Evolutionary conservation across 768 basidiomycete genomes (phyloP).

Genomic region (Cyathus striatus): DNA sequence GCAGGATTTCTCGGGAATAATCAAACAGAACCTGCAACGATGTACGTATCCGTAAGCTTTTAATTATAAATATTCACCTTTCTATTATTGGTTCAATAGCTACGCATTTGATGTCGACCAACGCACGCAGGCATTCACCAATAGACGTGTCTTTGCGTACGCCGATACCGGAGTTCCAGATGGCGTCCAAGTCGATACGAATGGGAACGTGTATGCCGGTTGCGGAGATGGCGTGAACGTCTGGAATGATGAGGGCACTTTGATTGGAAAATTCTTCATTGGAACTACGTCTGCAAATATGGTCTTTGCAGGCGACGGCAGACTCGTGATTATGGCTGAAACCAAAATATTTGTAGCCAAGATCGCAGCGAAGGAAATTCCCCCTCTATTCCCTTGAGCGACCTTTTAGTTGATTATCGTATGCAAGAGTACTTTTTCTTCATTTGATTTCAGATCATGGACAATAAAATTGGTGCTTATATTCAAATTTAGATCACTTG

Average conservation of each 20-base stretch:
- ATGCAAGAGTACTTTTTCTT: too few relatives aligned
- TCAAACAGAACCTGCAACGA: conserved; percentile 58
- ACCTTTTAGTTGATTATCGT: too few relatives aligned
- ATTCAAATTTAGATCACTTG: too few relatives aligned
- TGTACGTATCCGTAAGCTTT: conserved; percentile 37
- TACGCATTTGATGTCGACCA: conserved; percentile 68
- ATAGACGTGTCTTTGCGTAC: conserved; percentile 66
- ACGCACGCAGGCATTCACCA: conserved; percentile 43
- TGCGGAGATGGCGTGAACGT: conserved; percentile 69
- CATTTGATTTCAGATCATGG: too few relatives aligned
- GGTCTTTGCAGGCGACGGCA: conserved; percentile 37
- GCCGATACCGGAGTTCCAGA: conserved; percentile 62
- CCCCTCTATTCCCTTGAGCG: conserved; percentile 7
- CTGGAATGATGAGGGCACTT: conserved; percentile 43
- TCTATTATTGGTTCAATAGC: conserved; percentile 11
- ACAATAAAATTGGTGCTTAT: too few relatives aligned
- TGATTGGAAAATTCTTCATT: conserved; percentile 65
- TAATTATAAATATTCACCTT: background rate
- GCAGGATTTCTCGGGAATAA: conserved; percentile 44
- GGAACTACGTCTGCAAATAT: conserved; percentile 37
- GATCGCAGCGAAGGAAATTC: conserved; percentile 31
- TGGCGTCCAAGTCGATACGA: conserved; percentile 58
- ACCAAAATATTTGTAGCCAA: conserved; percentile 43
- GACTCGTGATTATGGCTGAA: conserved; percentile 41
- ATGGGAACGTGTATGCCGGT: conserved; percentile 63